A percentile compares a stretch with the other conserved stretches of the same genome.
phyloP scores from a whole-genome alignment of 257 asterid species.

The Verbena officinalis region DNA sequence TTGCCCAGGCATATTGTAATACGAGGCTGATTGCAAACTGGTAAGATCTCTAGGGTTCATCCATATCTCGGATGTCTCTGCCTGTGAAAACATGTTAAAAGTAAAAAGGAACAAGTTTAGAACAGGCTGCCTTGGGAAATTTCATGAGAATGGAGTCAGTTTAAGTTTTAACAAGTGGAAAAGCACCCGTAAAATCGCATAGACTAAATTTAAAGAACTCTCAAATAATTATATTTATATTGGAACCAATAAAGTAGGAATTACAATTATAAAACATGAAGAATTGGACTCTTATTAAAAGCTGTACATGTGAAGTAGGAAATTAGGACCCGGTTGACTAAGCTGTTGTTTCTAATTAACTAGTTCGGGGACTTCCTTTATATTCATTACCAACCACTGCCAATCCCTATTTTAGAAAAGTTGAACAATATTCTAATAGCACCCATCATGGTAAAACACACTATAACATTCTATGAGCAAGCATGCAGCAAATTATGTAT shows the following conservation, averaged over 20 bases:
- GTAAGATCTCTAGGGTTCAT: constrained; percentile 78
- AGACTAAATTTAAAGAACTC: neutral
- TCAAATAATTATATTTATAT: no score
- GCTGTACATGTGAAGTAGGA: neutral
- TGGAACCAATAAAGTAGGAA: no score
- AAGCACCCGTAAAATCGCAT: constrained; percentile 13
- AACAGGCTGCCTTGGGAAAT: constrained; percentile 1
- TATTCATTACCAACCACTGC: neutral
- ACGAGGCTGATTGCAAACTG: constrained; percentile 72
- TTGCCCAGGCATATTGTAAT: constrained; percentile 87
- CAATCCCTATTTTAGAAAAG: neutral
- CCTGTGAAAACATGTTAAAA: constrained; percentile 46
- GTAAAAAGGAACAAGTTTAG: neutral
- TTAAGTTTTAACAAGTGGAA: neutral
- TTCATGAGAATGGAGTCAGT: neutral
- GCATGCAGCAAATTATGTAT: neutral
- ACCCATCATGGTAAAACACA: neutral
- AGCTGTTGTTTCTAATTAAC: neutral
- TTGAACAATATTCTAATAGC: neutral
- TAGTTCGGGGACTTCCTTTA: neutral
- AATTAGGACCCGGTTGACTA: neutral
- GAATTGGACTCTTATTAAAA: neutral
- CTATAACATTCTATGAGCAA: no score
- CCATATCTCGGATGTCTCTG: constrained; percentile 97
- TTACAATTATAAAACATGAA: neutral